Evolutionary conservation across 2,329 filamentous ascomycete genomes (phyloP), one percentile per base, ranked within the genome.

Genomic region (Talaromyces amestolkiae): DNA sequence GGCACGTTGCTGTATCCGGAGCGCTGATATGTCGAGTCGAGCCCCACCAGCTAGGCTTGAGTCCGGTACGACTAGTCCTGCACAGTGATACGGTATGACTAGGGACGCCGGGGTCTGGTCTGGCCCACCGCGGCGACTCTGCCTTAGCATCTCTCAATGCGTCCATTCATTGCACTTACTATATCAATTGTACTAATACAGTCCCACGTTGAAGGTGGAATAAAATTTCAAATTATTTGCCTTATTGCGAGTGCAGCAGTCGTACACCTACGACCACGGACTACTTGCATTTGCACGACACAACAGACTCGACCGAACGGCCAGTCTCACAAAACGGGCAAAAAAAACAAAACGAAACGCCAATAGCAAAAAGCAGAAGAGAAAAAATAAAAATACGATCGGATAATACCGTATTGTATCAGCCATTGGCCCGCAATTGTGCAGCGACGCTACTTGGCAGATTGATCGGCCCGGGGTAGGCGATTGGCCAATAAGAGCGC

Each of bases 21-120:
- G 35, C 60, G 64, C 64, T 66, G 64, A 66, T 66, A 66, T 60
- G 56, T 45, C 56, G 56, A 59, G 37, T n/a, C 39, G 22, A 7
- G 15, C 58, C 33, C 43, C 31, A 37, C 24, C 27, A 6, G 27
- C 27, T 4, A 31, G 27, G 27, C 27, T 3, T 31, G 27, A 31
- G 27, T 31, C 27, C 27, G 27, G 27, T 31, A 31, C 27, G 27
- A 4, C 27, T 31, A 31, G 27, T 6, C 7, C 27, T 31, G 27
- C 7, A 31, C 27, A 31, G 27, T 31, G 27, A 7, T 31, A 41
- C 15, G 22, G n/a, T 24, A 15, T 43, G 19, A 33, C 54, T 45
- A 64, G 51, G 33, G n/a, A 37, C 53, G 5, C 33, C 33, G 53
- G 33, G 27, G 53, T 22, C 53, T 56, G 33, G 31, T 27, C 31